These are phyloP conservation scores for Ogataea nakhonphanomensis DNA, from an alignment of 805 yeast genomes.

Conservation along the genomic window DNA sequence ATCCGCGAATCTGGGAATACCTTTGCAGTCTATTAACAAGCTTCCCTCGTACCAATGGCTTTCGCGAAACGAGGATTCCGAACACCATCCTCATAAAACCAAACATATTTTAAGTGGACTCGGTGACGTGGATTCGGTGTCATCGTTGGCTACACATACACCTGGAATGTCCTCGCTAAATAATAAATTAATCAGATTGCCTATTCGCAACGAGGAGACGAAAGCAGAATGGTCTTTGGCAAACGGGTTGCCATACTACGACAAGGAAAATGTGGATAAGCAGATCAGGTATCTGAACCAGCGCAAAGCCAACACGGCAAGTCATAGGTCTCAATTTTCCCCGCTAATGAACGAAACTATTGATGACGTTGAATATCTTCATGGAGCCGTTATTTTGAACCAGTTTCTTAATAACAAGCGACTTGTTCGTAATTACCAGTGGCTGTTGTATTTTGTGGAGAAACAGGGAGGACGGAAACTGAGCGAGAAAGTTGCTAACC, in stretches of 20 bases:
- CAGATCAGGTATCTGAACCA: slow-evolving; percentile 24
- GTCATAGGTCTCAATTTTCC: slow-evolving; percentile 30
- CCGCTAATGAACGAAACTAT: slow-evolving; percentile 32
- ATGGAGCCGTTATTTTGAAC: slow-evolving; percentile 46
- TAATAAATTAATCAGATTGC: slow-evolving; percentile 28
- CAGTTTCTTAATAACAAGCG: slow-evolving; percentile 42
- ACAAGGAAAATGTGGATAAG: slow-evolving; percentile 26
- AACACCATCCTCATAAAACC: slow-evolving; percentile 23
- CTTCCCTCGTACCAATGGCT: slow-evolving; percentile 35
- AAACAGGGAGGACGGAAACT: slow-evolving; percentile 37
- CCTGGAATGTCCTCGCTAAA: slow-evolving; percentile 26
- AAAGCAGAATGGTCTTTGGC: slow-evolving; percentile 21
- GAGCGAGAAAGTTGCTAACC: slow-evolving; percentile 17
- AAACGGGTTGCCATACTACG: slow-evolving; percentile 45
- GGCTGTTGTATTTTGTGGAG: slow-evolving; percentile 46
- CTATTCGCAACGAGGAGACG: slow-evolving; percentile 19
- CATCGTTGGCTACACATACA: slow-evolving; percentile 27
- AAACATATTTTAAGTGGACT: slow-evolving; percentile 27
- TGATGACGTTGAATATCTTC: slow-evolving; percentile 46
- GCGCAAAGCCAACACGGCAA: slow-evolving; percentile 28
- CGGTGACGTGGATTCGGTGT: slow-evolving; percentile 24
- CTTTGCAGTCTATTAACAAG: slow-evolving; percentile 29
- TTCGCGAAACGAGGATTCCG: slow-evolving; percentile 31
- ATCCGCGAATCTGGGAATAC: slow-evolving; percentile 32
- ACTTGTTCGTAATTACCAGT: slow-evolving; percentile 40